Conservation (phyloP, 2,329 filamentous ascomycete species). For the Clarireedia monteithiana region DNA sequence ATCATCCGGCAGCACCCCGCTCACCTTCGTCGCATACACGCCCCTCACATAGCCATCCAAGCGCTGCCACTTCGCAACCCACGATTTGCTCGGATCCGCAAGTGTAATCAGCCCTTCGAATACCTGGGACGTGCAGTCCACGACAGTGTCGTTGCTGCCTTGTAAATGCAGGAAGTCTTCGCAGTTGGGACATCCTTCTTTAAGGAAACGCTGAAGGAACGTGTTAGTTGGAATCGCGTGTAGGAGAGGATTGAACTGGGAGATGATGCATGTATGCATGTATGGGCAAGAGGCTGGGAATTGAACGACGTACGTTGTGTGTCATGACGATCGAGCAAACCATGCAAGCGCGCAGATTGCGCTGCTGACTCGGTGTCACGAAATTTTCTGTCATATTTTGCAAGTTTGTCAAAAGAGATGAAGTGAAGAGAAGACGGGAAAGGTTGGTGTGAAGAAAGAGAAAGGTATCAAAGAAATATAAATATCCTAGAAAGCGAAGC, state of each 20-base stretch:
- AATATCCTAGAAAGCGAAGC: constrained; percentile 1
- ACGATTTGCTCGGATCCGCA: constrained; percentile 73
- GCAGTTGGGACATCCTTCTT: constrained; percentile 92
- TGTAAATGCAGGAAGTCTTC: constrained; percentile 82
- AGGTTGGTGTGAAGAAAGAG: not conserved
- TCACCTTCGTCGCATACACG: constrained; percentile 92
- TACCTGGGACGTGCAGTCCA: constrained; percentile 91
- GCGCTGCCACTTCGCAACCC: constrained; percentile 96
- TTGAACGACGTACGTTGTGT: constrained; percentile 48
- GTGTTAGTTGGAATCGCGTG: too few species aligned
- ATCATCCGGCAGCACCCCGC: constrained; percentile 66
- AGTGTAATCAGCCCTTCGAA: constrained; percentile 90
- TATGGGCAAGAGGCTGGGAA: constrained; percentile 3
- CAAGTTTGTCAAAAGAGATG: not conserved
- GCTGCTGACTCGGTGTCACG: constrained; percentile 67
- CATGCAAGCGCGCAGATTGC: constrained; percentile 94
- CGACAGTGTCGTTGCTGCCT: constrained; percentile 70
- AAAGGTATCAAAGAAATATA: not conserved
- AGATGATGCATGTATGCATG: not conserved
- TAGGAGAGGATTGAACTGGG: too few species aligned
- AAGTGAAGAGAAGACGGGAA: not conserved
- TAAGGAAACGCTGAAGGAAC: constrained; percentile 63
- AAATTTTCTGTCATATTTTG: constrained; percentile 45
- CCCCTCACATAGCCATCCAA: constrained; percentile 82
- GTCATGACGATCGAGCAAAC: constrained; percentile 93